A percentile compares a stretch with the other conserved stretches of the same genome.
Evolutionary conservation across 1,139 yeast species (phyloP).

Genomic region (Geotrichum citri-aurantii): DNA sequence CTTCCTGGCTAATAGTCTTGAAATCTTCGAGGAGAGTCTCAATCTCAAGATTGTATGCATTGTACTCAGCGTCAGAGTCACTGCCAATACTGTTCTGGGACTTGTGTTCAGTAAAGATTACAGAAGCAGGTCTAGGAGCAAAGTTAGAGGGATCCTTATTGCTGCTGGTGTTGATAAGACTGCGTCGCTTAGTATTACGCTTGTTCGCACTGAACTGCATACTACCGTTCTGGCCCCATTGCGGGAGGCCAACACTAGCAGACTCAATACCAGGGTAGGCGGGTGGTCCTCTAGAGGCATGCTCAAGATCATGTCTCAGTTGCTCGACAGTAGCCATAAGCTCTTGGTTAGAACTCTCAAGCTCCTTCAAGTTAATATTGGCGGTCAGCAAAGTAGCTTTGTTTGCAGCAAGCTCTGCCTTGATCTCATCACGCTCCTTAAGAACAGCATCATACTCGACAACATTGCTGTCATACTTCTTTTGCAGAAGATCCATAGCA

Average conservation of each 20-base stretch:
- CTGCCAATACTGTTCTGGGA: constrained; percentile 27
- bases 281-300: constrained; percentile 24
- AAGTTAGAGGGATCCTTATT: constrained; percentile 28
- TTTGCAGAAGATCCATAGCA: constrained; percentile 47
- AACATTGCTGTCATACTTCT: constrained; percentile 58
- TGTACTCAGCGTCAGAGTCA: constrained; percentile 28
- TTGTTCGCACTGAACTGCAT: constrained; percentile 25
- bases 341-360: constrained; percentile 30
- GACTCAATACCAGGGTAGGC: constrained; percentile 25
- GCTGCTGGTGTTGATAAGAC: constrained; percentile 25
- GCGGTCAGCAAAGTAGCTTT: constrained; percentile 48
- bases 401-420: constrained; percentile 50
- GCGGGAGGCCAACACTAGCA: constrained; percentile 7
- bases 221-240: constrained; percentile 21
- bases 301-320: constrained; percentile 58
- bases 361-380: constrained; percentile 28
- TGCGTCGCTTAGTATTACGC: constrained; percentile 33
- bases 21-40: constrained; percentile 62
- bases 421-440: constrained; percentile 57
- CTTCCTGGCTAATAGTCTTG: constrained; percentile 72
- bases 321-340: constrained; percentile 64
- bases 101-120: constrained; percentile 26
- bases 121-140: constrained; percentile 36
- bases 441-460: constrained; percentile 58
- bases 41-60: constrained; percentile 36